Base-by-base conservation (phyloP, 805 yeast species). In the Vanderwaltozyma tropicalis region DNA sequence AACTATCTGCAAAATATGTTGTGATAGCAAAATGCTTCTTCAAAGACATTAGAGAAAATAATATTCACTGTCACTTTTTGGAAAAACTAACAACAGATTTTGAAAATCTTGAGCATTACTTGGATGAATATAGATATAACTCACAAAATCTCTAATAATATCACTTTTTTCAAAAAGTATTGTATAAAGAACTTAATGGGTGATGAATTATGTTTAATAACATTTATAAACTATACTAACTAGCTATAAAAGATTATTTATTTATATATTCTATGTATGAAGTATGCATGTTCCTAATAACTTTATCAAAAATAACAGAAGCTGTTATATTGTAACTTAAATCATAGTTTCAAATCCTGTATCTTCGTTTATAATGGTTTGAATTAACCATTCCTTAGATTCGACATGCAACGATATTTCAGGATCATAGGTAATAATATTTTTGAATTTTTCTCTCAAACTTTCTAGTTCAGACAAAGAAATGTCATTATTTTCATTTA, bases 301-400 rank as follows among this genome's bases (percentile, higher is more conserved):
- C 10, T 7, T 21, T 7, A 7, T 21, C 10, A 7, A 21, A 7
- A 21, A 21, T 21, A n/a, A n/a, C n/a, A n/a, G 10, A 10, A 6
- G n/a, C 27, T 4, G 27, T 10, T 21, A 21, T 21, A 21, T 10
- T 21, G 24, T 21, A 21, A 21, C 10, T 7, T 21, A 21, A 7
- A 7, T 21, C 10, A 21, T 21, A 21, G 10, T 21, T n/a, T n/a
- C n/a, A n/a, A 21, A 10, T 10, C 27, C 27, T 4, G 27, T 10
- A 21, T 39, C 34, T 31, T 47, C 60, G 40, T 55, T 58, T 5
- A 58, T 55, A 5, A 48, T 55, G 35, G 43, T 55, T 50, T 39
- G 61, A 36, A 49, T 57, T 37, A 43, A 60, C 63, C 61, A 57
- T 38, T 59, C 63, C 40, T 57, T 57, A 7, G 45, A 39, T 37